Percentiles rank a stretch among this genome's conserved stretches.
Evolutionary conservation across 78 protist genomes (phyloP).

Genomic region (Speleostelium caveatum): DNA sequence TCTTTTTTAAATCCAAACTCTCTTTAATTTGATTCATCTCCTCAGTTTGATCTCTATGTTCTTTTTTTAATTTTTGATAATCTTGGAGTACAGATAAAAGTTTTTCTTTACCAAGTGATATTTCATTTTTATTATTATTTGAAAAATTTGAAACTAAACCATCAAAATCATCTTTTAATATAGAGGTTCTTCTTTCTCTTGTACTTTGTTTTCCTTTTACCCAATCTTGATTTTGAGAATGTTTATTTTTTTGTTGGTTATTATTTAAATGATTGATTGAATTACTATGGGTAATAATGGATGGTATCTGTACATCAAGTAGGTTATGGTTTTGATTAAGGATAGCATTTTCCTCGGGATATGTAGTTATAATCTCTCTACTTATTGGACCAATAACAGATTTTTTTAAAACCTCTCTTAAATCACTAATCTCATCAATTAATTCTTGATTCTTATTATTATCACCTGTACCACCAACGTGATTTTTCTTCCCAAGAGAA

Average conservation of each 20-base stretch:
- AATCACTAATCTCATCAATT: conserved; percentile 65
- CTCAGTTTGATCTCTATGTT: conserved; percentile 29
- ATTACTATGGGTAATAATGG: not conserved
- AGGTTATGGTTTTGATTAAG: not conserved
- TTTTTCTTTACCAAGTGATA: conserved; percentile 54
- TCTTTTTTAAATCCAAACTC: conserved; percentile 54
- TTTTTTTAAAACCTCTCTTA: conserved; percentile 46
- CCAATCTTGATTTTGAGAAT: not conserved
- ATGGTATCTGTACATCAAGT: not conserved
- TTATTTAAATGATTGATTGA: not conserved
- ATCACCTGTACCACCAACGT: too few relatives aligned
- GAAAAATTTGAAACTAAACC: too few relatives aligned
- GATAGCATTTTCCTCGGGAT: not conserved
- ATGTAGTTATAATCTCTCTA: conserved; percentile 18
- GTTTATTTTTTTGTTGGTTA: not conserved
- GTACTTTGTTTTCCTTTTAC: not conserved
- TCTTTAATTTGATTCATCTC: conserved; percentile 41
- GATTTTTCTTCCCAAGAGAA: conserved; percentile 50
- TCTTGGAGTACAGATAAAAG: conserved; percentile 27
- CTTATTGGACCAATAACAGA: conserved; percentile 60
- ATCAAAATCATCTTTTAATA: too few relatives aligned
- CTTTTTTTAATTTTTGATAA: conserved; percentile 34
- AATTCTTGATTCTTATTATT: conserved; percentile 49
- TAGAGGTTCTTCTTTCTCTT: too few relatives aligned
- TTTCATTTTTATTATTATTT: not conserved